Evolutionary conservation across 164 flowering plant species (phyloP).

Genomic region (Buxus sempervirens): DNA sequence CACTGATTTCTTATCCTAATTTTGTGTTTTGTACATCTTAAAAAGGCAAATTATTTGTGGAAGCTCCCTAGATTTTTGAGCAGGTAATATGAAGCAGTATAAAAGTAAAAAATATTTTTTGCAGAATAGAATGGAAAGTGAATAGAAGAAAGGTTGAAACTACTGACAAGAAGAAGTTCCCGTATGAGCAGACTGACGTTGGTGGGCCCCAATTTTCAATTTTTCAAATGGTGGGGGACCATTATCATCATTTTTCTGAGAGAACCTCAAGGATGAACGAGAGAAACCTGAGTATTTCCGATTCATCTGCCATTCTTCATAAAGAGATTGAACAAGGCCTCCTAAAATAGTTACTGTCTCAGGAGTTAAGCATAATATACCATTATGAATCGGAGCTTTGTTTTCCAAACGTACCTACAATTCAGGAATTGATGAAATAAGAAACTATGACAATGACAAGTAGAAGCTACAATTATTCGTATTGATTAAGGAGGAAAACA

Average conservation of each 20-base stretch:
- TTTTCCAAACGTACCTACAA: conserved; percentile 68
- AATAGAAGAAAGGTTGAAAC: neutral
- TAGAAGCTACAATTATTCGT: neutral
- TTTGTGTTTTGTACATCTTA: neutral
- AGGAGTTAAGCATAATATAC: conserved; percentile 69
- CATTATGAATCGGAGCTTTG: conserved; percentile 49
- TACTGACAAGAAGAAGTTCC: conserved; percentile 36
- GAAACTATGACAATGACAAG: neutral
- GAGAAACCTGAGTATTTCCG: conserved; percentile 71
- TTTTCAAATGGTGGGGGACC: conserved; percentile 94
- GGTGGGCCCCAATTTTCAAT: conserved; percentile 45
- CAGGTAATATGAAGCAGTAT: neutral
- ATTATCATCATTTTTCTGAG: conserved; percentile 37
- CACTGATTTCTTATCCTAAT: neutral
- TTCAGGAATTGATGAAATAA: conserved; percentile 9
- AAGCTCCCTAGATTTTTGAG: neutral
- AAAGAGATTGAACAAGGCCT: conserved; percentile 74
- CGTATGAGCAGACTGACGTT: conserved; percentile 23
- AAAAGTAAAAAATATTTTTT: neutral
- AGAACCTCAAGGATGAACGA: conserved; percentile 42
- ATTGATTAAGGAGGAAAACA: neutral
- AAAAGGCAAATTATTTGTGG: neutral
- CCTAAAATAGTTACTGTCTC: conserved; percentile 58
- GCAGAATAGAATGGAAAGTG: neutral
- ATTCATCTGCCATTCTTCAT: conserved; percentile 93